A percentile compares a stretch with the other conserved stretches of the same genome.
These are phyloP conservation scores for Kwoniella dejecticola DNA, from an alignment of 768 basidiomycete species.

Conservation along the genomic window DNA sequence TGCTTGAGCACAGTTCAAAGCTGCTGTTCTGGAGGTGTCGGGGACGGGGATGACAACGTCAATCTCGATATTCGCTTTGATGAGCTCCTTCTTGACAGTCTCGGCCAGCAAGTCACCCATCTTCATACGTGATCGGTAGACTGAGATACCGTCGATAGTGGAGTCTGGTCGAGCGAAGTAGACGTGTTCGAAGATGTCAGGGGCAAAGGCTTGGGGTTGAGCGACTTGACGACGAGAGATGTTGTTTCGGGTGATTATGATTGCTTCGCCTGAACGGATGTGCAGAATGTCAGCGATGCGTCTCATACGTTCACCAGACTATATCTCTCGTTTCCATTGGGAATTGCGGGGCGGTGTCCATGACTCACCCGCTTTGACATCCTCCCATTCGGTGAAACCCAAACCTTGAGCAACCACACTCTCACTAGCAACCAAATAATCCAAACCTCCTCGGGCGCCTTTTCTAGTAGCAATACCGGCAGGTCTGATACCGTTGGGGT, in stretches of 20 bases:
- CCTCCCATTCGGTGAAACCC: constrained; percentile 89
- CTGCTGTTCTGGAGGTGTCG: constrained; percentile 94
- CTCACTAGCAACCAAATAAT: constrained; percentile 91
- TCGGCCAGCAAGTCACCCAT: constrained; percentile 96
- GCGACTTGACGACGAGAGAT: constrained; percentile 75
- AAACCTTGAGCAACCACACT: constrained; percentile 94
- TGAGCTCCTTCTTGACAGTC: constrained; percentile 75
- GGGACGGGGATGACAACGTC: constrained; percentile 99
- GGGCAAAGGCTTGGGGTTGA: constrained; percentile 72
- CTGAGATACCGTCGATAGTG: constrained; percentile 93
- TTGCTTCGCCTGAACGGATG: constrained; percentile 72
- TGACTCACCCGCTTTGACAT: constrained; percentile 77
- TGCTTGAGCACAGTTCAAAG: constrained; percentile 89
- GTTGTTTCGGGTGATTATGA: constrained; percentile 84
- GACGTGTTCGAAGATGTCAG: constrained; percentile 98
- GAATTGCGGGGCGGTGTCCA: no score
- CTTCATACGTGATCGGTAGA: constrained; percentile 96
- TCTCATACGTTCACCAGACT: not conserved
- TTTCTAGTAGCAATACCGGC: constrained; percentile 77
- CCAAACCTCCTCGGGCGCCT: constrained; percentile 63
- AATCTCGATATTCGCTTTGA: constrained; percentile 59
- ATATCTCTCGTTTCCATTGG: no score
- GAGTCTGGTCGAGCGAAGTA: constrained; percentile 98
- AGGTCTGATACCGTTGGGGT: constrained; percentile 96
- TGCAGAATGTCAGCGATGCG: constrained; percentile 9